Base-by-base conservation (phyloP, 2,329 filamentous ascomycete species). In the Dothistroma pini region DNA sequence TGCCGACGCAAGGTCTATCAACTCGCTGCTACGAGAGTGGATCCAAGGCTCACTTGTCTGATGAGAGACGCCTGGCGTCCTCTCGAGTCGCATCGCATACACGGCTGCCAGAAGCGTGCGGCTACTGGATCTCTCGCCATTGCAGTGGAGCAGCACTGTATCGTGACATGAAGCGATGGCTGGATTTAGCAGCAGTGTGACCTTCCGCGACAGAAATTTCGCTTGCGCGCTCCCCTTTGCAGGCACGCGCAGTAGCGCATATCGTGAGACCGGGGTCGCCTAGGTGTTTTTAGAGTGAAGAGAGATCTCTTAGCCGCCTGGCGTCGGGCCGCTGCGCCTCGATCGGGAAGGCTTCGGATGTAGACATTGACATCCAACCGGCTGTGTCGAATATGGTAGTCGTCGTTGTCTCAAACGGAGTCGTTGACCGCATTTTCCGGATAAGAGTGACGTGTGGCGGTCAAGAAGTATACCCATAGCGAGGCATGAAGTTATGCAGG, bases 81-180 rank as follows among this genome's bases (percentile, higher is more conserved):
- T 59, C 57, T 38, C 54, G 58, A 47, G 53, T 60, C 48, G 54
- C 58, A 51, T 55, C 38, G 44, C 57, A 32, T 58, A 31, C 56
- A 35, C 16, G 25, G 11, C 41, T 58, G 34, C 57, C 52, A 38
- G 19, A 32, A 53, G n/a, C 51, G 31, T 35, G 31, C n/a, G 25
- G 29, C 14, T n/a, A 31, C 51, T 29, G 51, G 31, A 35, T 21
- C 51, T 50, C 47, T 60, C 53, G 53, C 53, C 58, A 53, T 56
- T 21, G 29, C 14, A 35, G 51, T 55, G 35, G 57, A 50, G 52
- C 11, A 32, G 44, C 16, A 16, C 22, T 10, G 10, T 56, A 31
- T 56, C 34, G 58, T 60, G 53, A 47, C 35, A 60, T 53, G 58
- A 47, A 53, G 57, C 58, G 58, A 54, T 34, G 54, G 58, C 58